Base-by-base conservation (phyloP, 2,329 filamentous ascomycete genomes). In the Venturia aucupariae region DNA sequence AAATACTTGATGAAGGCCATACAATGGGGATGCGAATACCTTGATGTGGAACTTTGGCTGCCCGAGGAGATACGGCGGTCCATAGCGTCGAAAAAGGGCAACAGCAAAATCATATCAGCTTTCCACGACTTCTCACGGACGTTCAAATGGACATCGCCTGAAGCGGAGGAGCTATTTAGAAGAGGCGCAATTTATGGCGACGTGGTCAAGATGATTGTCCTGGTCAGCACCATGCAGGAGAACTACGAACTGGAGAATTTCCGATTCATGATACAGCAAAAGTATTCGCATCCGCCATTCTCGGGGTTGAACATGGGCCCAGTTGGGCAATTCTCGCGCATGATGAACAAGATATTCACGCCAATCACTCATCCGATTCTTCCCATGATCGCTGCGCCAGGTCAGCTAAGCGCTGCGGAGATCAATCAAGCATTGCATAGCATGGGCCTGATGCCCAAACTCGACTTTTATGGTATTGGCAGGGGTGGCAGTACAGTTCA, bases 201-300 rank as follows among this genome's bases (percentile, higher is more conserved):
- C 73, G 90, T 95, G 65, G 87, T 95, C 71, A 95, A 94, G 78
- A 94, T 95, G 89, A 94, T 94, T 70, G 86, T 88, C 39, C 87
- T 92, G 71, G 90, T 91, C 71, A 88, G 86, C 72, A 87, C 88
- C 48, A 86, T 89, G 72, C 90, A 92, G 71, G 90, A 92, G 70
- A 94, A 95, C 75, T 94, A 95, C 72, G 90, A 95, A 76, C 82
- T 95, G 41, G 91, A 95, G 74, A 92, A 92, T 75, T 95, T 96
- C 76, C 86, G 90, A 38, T 91, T 89, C 13, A 83, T 86, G 68
- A 87, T 94, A 72, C 86, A 86, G 70, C 79, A 83, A 38, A 85
- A 88, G 67, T 87, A 88, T 68, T 83, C 88, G 0, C 81, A 87
- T 10, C 90, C 90, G 11, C 88, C 89, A 0, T 80, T 96, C 41